Evolutionary conservation across 2,329 filamentous ascomycete genomes (phyloP), one percentile per base, ranked within the genome.

Genomic region (Sordariomycetes sp.): DNA sequence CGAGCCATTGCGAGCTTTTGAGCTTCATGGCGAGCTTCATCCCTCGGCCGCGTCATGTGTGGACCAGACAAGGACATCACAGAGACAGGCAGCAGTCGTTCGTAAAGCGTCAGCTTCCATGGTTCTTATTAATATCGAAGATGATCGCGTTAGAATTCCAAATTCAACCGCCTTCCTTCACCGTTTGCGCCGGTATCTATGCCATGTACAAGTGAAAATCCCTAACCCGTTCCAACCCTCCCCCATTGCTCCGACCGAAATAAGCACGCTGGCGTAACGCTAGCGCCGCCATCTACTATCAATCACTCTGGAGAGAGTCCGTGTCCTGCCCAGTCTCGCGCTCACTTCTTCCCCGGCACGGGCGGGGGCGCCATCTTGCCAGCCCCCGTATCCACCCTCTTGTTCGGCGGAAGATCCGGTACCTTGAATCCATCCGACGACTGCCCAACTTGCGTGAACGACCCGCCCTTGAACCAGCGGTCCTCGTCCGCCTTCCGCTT

Each of bases 401-500:
- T 97, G 58, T 75, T 79, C 28, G 82, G 74, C 18, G 46, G 46
- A 63, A 93, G 69, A 2, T 79, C 80, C 18, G 93, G 91, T 46
- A 95, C 87, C 72, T 92, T 96, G 79, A 97, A 96, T 1, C 83
- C 87, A 11, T 20, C 46, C 34, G 82, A 82, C 25, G 67, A 67
- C 12, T 67, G 70, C 11, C 85, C 85, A 59, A 96, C 82, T 70
- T 97, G 92, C 10, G 94, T 97, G 68, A 99, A 99, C 0, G 90
- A 92, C n/a, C 94, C 94, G 53, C 90, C 89, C 72, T 94, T 96
- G 77, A 99, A 99, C 87, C 91, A 99, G 43, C 90, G 80, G 69
- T 97, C 93, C 69, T 96, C 90, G 62, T 97, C 94, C 0, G 90
- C 92, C 70, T 96, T 95, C 62, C 91, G 79, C 77, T 97, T 97